phyloP scores from a whole-genome alignment of 331 rosid species.

The Rhamnella rubrinervis region DNA sequence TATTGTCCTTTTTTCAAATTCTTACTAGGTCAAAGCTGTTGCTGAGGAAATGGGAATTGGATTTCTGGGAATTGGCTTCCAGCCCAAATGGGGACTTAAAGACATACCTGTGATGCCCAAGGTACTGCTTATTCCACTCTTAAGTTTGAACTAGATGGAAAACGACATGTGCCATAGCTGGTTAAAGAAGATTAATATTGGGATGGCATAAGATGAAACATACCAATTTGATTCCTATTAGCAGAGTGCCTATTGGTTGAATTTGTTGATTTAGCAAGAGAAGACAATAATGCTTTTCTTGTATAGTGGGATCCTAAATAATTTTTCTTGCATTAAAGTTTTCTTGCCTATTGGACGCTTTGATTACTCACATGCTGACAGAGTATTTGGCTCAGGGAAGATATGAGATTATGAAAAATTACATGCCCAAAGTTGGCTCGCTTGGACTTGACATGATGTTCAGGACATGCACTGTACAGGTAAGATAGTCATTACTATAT shows the following conservation, averaged over 20 bases:
- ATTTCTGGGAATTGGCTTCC: conserved; percentile 95
- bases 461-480: conserved; percentile 99
- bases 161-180: background rate
- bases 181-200: background rate
- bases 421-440: conserved; percentile 98
- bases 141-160: conserved; percentile 7
- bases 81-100: conserved; percentile 82
- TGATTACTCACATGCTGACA: conserved; percentile 32
- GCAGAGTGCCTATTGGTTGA: background rate
- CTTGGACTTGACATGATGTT: conserved; percentile 99
- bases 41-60: conserved; percentile 99
- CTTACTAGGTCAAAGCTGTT: conserved; percentile 84
- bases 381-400: conserved; percentile 76
- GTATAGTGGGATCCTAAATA: background rate
- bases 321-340: background rate
- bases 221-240: background rate
- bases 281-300: background rate
- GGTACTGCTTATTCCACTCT: conserved; percentile 44
- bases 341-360: background rate
- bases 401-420: conserved; percentile 87
- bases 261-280: background rate
- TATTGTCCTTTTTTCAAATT: conserved; percentile 12
- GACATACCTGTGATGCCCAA: conserved; percentile 98
- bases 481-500: conserved; percentile 30
- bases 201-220: conserved; percentile 1